Conservation (phyloP, 2,329 filamentous ascomycete species). For the Cladophialophora carrionii region DNA sequence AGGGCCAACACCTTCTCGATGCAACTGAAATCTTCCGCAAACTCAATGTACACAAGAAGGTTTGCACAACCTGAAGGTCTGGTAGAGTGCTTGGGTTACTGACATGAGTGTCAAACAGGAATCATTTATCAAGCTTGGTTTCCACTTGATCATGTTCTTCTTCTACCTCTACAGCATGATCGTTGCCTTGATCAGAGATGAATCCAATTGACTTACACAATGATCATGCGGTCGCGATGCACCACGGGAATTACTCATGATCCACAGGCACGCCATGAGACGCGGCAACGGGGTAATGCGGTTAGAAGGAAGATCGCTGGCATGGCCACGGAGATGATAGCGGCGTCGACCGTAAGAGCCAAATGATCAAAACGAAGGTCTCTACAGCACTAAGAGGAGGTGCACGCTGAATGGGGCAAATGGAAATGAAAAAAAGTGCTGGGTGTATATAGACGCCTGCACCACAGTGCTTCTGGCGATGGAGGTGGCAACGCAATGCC, state of each 20-base stretch:
- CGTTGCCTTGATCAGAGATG: constrained; percentile 93
- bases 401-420: not conserved
- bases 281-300: not conserved
- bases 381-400: not conserved
- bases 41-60: constrained; percentile 98
- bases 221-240: constrained; percentile 48
- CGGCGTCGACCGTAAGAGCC: not conserved
- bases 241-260: constrained; percentile 39
- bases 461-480: not conserved
- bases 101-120: constrained; percentile 62
- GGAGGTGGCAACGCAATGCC: not conserved
- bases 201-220: constrained; percentile 70
- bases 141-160: constrained; percentile 99
- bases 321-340: not conserved
- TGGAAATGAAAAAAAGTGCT: not conserved
- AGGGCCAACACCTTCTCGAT: constrained; percentile 95
- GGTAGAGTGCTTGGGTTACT: not conserved
- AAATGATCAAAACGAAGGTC: not conserved
- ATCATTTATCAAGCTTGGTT: constrained; percentile 98
- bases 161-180: constrained; percentile 99
- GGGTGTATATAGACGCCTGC: not conserved
- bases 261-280: not conserved
- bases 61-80: constrained; percentile 43
- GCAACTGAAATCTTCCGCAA: constrained; percentile 99
- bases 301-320: constrained; percentile 2